Base-by-base conservation (phyloP, 2,329 filamentous ascomycete species). In the Penicillium sp. region DNA sequence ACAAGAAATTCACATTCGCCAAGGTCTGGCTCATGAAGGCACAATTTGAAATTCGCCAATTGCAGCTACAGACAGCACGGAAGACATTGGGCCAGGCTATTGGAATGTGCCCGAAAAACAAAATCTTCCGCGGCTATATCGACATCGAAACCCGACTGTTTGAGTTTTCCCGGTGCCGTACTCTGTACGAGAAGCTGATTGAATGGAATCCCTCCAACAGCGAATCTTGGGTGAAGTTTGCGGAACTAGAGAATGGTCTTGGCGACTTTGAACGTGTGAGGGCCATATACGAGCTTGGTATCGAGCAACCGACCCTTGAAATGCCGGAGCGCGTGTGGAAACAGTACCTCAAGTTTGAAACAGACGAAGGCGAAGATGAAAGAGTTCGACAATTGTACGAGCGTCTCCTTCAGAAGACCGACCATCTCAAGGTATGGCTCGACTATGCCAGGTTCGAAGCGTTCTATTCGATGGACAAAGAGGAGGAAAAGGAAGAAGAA, bases 291-390 rank as follows among this genome's bases (percentile, higher is more conserved):
- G 93, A 97, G 74, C 81, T 97, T 27, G 93, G 90, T 2, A 87
- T 97, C 57, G 80, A 84, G 45, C 92, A 97, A 72, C 81, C 87
- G 1, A 83, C 86, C 30, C 81, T 99, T 13, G 94, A 99, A 72
- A 99, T 99, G 94, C 94, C 94, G 0, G 94, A 99, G 76, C 80
- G 97, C 47, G 80, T 97, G 1, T 99, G 94, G 94, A 97, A 97
- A 76, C 86, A 91, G 1, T 99, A 96, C 73, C 97, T 99, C 65
- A 94, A 99, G 73, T 97, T 97, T 68, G 94, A 99, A 75, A 93
- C 97, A 70, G 91, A 96, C 66, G 91, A 96, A 73, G 90, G 87
- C 67, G 91, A 97, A 73, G 97, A 93, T 73, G 90, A 91, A 49
- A 81, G 86, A 45, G 91, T 91, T 4, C 83, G 94, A 45, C 78